phyloP scores from a whole-genome alignment of 108 stramenopile genomes.

The Aurantiochytrium sp. region DNA sequence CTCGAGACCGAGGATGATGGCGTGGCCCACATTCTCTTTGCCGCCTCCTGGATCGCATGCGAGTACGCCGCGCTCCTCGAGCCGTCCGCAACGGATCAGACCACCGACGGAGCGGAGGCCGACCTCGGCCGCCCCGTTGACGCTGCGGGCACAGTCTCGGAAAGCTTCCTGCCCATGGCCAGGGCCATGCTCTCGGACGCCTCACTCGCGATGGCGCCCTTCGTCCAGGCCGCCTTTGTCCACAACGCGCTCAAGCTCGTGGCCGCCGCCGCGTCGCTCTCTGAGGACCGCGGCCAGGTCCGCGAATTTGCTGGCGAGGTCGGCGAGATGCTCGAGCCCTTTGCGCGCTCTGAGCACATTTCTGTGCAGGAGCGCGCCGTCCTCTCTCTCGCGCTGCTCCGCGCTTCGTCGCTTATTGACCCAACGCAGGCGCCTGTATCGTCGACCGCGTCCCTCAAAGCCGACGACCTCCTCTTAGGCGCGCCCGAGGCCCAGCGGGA shows the following conservation, averaged over 20 bases:
- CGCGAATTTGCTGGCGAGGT: conserved; percentile 61
- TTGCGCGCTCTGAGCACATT: conserved; percentile 61
- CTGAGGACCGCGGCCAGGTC: conserved; percentile 18
- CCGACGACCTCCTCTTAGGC: background rate
- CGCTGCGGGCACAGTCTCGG: background rate
- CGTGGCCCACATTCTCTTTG: conserved; percentile 69
- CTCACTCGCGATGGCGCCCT: conserved; percentile 39
- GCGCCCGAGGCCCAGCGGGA: no score
- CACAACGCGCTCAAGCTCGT: conserved; percentile 80
- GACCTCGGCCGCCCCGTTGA: no score
- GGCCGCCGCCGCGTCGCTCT: conserved; percentile 55
- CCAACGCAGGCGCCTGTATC: background rate
- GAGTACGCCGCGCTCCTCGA: conserved; percentile 60
- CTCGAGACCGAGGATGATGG: conserved; percentile 32
- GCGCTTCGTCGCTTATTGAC: conserved; percentile 55
- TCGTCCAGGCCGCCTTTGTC: conserved; percentile 75
- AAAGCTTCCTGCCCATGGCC: background rate
- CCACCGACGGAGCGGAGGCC: no score
- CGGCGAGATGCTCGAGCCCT: conserved; percentile 53
- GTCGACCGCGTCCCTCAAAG: no score
- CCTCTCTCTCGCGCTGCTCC: conserved; percentile 63
- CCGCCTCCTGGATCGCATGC: conserved; percentile 90
- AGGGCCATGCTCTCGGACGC: conserved; percentile 25
- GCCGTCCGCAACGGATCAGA: no score
- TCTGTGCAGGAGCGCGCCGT: conserved; percentile 88